phyloP scores from a whole-genome alignment of 495 filamentous ascomycete genomes.

The Amniculicola lignicola region DNA sequence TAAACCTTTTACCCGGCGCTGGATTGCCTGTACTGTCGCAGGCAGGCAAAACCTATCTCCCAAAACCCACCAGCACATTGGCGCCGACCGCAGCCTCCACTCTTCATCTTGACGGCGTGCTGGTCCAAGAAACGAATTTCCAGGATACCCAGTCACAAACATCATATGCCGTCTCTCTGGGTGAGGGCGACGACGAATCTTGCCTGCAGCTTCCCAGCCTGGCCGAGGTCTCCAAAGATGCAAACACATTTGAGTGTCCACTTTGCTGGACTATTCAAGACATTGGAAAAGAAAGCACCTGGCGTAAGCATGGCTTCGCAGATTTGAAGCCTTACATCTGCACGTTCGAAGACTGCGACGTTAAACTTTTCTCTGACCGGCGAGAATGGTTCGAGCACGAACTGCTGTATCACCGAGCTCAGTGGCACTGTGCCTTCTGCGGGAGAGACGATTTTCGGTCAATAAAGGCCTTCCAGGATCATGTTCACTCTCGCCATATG shows the following conservation, averaged over 20 bases:
- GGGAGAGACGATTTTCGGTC: background rate
- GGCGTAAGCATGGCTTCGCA: conserved; percentile 7
- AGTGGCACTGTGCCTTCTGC: conserved; percentile 11
- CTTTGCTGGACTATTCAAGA: conserved; percentile 19
- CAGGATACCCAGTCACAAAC: conserved; percentile 10
- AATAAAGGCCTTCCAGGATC: background rate
- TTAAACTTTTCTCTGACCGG: conserved; percentile 5
- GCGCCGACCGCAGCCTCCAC: conserved; percentile 29
- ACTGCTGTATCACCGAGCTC: background rate
- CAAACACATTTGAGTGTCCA: conserved; percentile 23
- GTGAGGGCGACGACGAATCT: conserved; percentile 5
- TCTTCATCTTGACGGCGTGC: conserved; percentile 2
- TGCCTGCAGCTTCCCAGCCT: conserved; percentile 1
- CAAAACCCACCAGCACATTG: conserved; percentile 1
- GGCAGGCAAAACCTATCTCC: background rate
- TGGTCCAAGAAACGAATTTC: background rate
- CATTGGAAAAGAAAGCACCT: background rate
- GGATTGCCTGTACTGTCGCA: background rate
- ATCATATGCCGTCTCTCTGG: conserved; percentile 14
- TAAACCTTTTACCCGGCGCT: background rate
- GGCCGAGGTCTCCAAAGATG: background rate
- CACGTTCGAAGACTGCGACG: conserved; percentile 13
- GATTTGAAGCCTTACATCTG: conserved; percentile 16
- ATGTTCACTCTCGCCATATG: background rate
- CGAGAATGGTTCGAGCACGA: conserved; percentile 22